phyloP scores from a whole-genome alignment of 1,139 yeast genomes.

The Candida sojae region DNA sequence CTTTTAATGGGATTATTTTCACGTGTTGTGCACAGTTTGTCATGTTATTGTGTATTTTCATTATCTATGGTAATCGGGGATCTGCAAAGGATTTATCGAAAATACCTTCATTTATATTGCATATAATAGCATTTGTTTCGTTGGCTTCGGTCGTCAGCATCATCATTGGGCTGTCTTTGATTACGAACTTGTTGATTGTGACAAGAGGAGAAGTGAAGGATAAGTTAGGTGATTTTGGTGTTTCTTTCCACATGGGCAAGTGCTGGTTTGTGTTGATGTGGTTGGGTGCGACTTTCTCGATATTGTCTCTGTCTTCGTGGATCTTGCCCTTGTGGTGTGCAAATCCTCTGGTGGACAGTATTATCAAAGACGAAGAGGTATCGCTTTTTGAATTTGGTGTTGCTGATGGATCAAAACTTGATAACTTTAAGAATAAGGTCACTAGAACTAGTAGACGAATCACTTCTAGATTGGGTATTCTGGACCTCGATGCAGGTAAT shows the following conservation, averaged over 20 bases:
- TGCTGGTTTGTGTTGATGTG: slow-evolving; percentile 46
- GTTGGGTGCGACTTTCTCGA: slow-evolving; percentile 27
- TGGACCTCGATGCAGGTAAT: background rate
- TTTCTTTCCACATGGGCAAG: slow-evolving; percentile 39
- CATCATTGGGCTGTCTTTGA: slow-evolving; percentile 27
- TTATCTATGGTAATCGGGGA: slow-evolving; percentile 35
- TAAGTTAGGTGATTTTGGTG: slow-evolving; percentile 47
- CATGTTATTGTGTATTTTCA: slow-evolving; percentile 28
- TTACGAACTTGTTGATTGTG: slow-evolving; percentile 25
- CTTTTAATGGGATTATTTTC: slow-evolving; percentile 22
- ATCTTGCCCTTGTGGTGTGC: slow-evolving; percentile 48
- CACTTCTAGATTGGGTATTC: background rate
- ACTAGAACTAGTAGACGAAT: background rate
- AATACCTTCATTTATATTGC: slow-evolving; percentile 30
- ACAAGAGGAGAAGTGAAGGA: slow-evolving; percentile 28
- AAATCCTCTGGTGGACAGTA: slow-evolving; percentile 24
- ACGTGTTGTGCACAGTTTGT: slow-evolving; percentile 25
- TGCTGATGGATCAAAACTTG: background rate
- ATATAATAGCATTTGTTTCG: slow-evolving; percentile 34
- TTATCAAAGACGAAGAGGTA: background rate
- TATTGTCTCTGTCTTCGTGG: slow-evolving; percentile 36
- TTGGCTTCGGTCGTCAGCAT: slow-evolving; percentile 32
- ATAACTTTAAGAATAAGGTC: slow-evolving; percentile 1
- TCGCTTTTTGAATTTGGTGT: background rate
- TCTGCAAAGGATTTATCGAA: slow-evolving; percentile 22